Base-by-base conservation (phyloP, 1,284 basidiomycete genomes). In the Rhodofomes roseus region DNA sequence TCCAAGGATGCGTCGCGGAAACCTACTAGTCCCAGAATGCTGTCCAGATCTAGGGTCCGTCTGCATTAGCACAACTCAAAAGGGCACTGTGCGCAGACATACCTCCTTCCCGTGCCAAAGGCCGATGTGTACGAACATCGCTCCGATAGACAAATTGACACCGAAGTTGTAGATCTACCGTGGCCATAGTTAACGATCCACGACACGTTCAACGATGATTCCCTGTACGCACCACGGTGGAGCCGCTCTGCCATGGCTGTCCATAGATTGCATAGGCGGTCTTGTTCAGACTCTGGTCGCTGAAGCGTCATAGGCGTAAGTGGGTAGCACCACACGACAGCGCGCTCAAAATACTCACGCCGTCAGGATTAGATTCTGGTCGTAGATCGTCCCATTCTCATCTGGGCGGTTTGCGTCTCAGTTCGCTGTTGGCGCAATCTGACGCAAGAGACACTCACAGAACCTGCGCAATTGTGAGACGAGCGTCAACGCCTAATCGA, bases 51-150 rank as follows among this genome's bases (percentile, higher is more conserved):
- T 57, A 27, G 4, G 20, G 4, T 16, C 18, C 9, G 4, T 1
- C 43, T 22, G 34, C 7, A 29, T 57, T 23, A 52, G n/a, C 23
- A 8, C 5, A 5, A 12, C 1, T 22, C 2, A 43, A 3, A 20
- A n/a, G 5, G 34, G 18, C 1, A 31, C 53, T 11, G 31, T 18
- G 20, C 23, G 29, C 11, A 1, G 6, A 29, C 46, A 23, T 27
- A 84, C 77, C 48, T 80, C 77, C 57, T 78, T 77, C 9, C 80
- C 78, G 63, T 83, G 78, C 81, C 81, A 84, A 1, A 83, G 53
- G 16, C 76, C 58, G 52, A 83, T 78, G 62, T 84, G 81, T 16
- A 64, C 63, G 43, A 69, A 60, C 27, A 64, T 65, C 14, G 66
- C 68, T 29, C 62, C 65, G n/a, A 66, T 63, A 40, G 63, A 65